Conservation (phyloP, 2,329 filamentous ascomycete genomes). For the Xenoacremonium recifei region DNA sequence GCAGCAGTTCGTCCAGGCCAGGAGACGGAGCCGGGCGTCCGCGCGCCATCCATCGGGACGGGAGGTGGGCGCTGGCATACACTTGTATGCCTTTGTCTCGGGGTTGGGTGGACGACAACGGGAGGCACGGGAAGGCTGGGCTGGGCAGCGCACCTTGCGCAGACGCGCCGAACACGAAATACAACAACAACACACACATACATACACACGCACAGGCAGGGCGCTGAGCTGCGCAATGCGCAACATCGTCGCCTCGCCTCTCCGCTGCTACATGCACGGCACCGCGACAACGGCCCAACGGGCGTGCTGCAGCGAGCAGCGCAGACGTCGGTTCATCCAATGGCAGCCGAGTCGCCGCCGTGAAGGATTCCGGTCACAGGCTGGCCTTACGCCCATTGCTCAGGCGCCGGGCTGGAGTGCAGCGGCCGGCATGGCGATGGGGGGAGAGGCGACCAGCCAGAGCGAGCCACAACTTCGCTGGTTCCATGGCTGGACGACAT, state of each 20-base stretch:
- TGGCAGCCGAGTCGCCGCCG: constrained; percentile 2
- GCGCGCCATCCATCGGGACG: too few relatives aligned
- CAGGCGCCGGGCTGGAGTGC: too few relatives aligned
- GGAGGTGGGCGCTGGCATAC: constrained; percentile 16
- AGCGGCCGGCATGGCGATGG: constrained; percentile 1
- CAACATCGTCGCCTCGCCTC: constrained; percentile 3
- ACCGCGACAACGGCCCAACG: constrained; percentile 9
- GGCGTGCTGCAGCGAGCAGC: constrained; percentile 2
- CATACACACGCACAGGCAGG: background rate
- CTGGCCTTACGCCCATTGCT: background rate
- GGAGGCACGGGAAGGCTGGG: too few relatives aligned
- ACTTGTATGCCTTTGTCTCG: constrained; percentile 18
- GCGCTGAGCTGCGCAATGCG: background rate
- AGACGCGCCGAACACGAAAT: too few relatives aligned
- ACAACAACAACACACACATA: too few relatives aligned
- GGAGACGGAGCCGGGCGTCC: background rate
- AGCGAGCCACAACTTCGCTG: constrained; percentile 10
- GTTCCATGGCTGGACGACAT: constrained; percentile 1
- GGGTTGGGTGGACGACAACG: too few relatives aligned
- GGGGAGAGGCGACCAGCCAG: constrained; percentile 8
- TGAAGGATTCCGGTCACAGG: constrained; percentile 3
- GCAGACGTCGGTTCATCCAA: constrained; percentile 4
- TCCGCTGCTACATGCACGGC: background rate
- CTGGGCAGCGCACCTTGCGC: too few relatives aligned
- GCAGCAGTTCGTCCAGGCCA: background rate